Percentiles rank a stretch among this genome's conserved stretches.
Evolutionary conservation across 2,329 filamentous ascomycete genomes (phyloP).

Genomic region (Dothistroma septosporum): DNA sequence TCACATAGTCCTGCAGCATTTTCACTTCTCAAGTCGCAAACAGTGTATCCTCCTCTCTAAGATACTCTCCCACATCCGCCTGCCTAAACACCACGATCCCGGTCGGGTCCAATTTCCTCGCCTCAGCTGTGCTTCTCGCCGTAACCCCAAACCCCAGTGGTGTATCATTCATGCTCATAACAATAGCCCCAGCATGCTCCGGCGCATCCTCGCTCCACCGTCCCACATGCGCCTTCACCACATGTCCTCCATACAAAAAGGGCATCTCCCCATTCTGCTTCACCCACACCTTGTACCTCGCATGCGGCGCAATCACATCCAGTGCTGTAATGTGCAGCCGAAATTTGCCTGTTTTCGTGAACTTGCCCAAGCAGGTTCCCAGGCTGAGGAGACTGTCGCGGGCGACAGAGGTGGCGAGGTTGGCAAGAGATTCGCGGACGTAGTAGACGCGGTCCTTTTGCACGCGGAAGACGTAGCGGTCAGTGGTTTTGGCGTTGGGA

Average conservation of each 20-base stretch:
- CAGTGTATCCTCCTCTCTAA: conserved; percentile 71
- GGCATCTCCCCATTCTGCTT: conserved; percentile 97
- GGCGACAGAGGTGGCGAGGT: conserved; percentile 80
- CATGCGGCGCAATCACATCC: conserved; percentile 82
- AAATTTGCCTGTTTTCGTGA: conserved; percentile 96
- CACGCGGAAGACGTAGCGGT: conserved; percentile 81
- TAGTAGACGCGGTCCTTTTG: conserved; percentile 86
- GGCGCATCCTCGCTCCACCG: conserved; percentile 88
- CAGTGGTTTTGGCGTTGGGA: conserved; percentile 52
- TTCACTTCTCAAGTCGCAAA: conserved; percentile 49
- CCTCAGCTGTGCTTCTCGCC: conserved; percentile 79
- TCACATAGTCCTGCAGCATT: no score
- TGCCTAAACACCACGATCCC: conserved; percentile 86
- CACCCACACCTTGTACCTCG: conserved; percentile 95
- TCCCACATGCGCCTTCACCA: conserved; percentile 77
- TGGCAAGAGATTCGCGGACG: conserved; percentile 81
- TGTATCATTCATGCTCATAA: conserved; percentile 87
- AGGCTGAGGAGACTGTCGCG: conserved; percentile 78
- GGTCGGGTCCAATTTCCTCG: conserved; percentile 80
- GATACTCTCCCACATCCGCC: conserved; percentile 89
- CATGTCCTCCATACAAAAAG: conserved; percentile 88
- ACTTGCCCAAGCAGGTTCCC: conserved; percentile 90
- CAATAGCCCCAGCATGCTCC: conserved; percentile 85
- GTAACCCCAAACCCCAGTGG: conserved; percentile 87
- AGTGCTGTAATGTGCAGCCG: conserved; percentile 89